These are phyloP conservation scores for Silene uniflora DNA, from an alignment of 148 eudicot species.

Conservation along the genomic window DNA sequence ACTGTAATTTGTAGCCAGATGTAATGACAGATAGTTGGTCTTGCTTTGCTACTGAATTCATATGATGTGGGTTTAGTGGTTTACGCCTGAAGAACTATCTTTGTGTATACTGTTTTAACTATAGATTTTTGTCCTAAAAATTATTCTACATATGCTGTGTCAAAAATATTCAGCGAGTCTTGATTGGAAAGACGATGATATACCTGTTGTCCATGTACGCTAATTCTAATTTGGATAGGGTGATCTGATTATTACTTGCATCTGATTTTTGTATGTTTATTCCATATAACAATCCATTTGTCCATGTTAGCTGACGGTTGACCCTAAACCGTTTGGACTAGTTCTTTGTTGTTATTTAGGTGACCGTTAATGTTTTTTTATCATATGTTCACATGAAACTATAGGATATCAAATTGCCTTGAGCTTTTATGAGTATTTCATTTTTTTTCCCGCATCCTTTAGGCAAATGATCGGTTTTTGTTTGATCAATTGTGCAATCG, in stretches of 20 bases:
- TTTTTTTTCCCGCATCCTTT: background rate
- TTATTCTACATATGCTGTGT: background rate
- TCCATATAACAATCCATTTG: no score
- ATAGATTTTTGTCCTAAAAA: background rate
- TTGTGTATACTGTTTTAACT: background rate
- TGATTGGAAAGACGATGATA: background rate
- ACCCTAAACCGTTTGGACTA: background rate
- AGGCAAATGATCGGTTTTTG: conserved; percentile 1
- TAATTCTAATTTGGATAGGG: background rate
- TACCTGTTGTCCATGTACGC: background rate
- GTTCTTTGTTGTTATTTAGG: background rate
- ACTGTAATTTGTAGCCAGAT: conserved; percentile 13
- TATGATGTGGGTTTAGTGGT: no score
- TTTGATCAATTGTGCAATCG: background rate
- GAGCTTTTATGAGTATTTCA: background rate
- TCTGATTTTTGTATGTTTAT: background rate
- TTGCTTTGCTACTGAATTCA: background rate
- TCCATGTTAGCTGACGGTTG: no score
- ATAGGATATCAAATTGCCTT: background rate
- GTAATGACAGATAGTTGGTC: background rate
- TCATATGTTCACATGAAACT: background rate
- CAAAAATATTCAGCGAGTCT: background rate
- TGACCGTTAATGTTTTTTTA: background rate
- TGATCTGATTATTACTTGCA: background rate
- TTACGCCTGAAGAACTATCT: background rate